Evolutionary conservation across 1,284 basidiomycete genomes (phyloP), one percentile per base, ranked within the genome.

Genomic region (Puccinia novopanici): DNA sequence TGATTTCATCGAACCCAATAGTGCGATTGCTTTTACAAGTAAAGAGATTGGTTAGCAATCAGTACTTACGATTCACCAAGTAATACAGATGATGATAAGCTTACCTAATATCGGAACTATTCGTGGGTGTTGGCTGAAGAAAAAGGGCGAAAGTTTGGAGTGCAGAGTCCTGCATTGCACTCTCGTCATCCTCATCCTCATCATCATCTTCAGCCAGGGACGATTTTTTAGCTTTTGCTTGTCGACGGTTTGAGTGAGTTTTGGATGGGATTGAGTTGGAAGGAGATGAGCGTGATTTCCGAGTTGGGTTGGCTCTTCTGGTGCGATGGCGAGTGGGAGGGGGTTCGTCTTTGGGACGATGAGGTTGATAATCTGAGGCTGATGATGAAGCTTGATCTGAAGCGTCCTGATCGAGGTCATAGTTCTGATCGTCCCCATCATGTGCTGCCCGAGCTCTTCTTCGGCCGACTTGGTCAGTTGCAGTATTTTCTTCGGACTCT

Each of bases 1-100:
- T 45, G n/a, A 77, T 67, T n/a, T 77, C 75, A 40, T 61, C 34
- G 42, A 77, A 77, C 10, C 61, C 65, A 24, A 77, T 77, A 8
- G 75, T 67, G 4, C 30, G 24, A 30, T 52, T 34, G 19, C 65
- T 67, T 50, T 50, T 37, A 19, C 52, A 24, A 45, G 13, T 19
- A 61, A 61, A 61, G 6, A 30, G 0, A 48, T 52, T 59, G 3
- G 34, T 59, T 37, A 75, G 3, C 12, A 52, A 48, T 48, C 17
- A 27, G 10, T 3, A 24, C 2, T n/a, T 54, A 22, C 22, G 6
- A 22, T n/a, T 2, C 37, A 12, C 30, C 67, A 15, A 61, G 59
- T 34, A 37, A 37, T 37, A 61, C 12, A 61, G 27, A 34, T 27
- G 70, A 57, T 57, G 2, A 48, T 12, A 27, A 48, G 34, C 73